phyloP scores from a whole-genome alignment of 495 filamentous ascomycete species.

The Penicillium turbatum region DNA sequence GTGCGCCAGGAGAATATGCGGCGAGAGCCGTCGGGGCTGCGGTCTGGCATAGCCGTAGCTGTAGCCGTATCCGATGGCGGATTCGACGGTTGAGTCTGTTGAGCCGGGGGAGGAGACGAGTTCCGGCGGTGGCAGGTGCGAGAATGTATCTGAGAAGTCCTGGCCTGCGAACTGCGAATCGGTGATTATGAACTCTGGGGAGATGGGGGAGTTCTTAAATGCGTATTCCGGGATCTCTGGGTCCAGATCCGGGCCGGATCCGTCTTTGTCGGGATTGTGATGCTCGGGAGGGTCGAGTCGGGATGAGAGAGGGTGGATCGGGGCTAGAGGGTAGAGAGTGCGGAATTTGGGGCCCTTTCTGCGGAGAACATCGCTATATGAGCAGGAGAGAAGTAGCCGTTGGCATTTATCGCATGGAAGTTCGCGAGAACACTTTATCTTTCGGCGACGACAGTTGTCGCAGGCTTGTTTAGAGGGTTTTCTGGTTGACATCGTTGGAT shows the following conservation, averaged over 20 bases:
- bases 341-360: constrained; percentile 46
- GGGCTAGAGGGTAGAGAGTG: constrained; percentile 42
- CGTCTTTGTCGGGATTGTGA: constrained; percentile 22
- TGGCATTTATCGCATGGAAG: constrained; percentile 45
- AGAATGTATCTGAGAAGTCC: constrained; percentile 26
- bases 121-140: constrained; percentile 29
- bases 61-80: constrained; percentile 15
- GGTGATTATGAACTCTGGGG: constrained; percentile 17
- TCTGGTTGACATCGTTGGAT: constrained; percentile 22
- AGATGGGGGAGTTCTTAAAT: constrained; percentile 26
- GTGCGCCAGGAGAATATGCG: constrained; percentile 39
- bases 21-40: constrained; percentile 27
- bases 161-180: constrained; percentile 25
- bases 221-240: constrained; percentile 14
- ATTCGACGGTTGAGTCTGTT: constrained; percentile 32
- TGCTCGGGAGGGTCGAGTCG: constrained; percentile 15
- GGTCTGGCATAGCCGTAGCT: constrained; percentile 15
- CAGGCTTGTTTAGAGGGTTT: constrained; percentile 38
- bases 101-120: constrained; percentile 44
- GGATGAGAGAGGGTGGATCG: constrained; percentile 35
- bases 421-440: constrained; percentile 44
- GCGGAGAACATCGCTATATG: constrained; percentile 42
- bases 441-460: constrained; percentile 44
- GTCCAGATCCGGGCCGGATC: background rate
- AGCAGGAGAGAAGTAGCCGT: constrained; percentile 43